Base-by-base conservation (phyloP, 768 basidiomycete species). In the Amanita subjunquillea region DNA sequence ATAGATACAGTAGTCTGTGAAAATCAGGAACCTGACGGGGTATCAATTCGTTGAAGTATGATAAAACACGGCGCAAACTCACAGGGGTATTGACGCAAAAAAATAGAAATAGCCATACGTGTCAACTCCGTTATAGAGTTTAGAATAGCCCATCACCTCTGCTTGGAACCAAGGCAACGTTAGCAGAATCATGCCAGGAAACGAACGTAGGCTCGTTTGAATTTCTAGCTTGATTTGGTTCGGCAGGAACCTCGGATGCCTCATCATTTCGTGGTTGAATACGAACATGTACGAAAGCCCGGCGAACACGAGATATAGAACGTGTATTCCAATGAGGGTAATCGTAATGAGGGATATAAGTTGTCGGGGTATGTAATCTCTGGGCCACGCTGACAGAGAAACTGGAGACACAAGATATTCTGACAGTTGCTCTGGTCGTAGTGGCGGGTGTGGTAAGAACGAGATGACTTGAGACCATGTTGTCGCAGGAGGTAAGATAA, bases 211-310 rank as follows among this genome's bases (percentile, higher is more conserved):
- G 55, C 85, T 88, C 54, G 65, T 68, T 55, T 74, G 68, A 55
- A 99, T 98, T 70, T 99, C 96, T 17, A 74, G 65, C 57, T 69
- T 77, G 58, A 89, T 79, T 65, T 99, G 96, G 62, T 93, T 81
- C 63, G 89, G 85, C 42, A 96, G 73, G 71, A 94, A 99, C 29
- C 89, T 79, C 0, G 96, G 96, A 69, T 99, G 96, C 30, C 78
- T 75, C 85, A 88, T 94, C 91, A 87, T 96, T 20, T 86, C 87
- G 62, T 87, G 87, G 69, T 98, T 92, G 79, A 97, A 99, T 52
- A 98, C 80, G 68, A 76, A 83, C 41, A 68, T 68, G 70, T 91
- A 99, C 3, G 91, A 92, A 23, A 89, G 67, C 40, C 77, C 71
- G n/a, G 92, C 93, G 59, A 97, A 87, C 23, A 85, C 48, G 69